These are phyloP conservation scores for Saccharomycopsis amapae DNA, from an alignment of 805 yeast genomes.

Conservation along the genomic window DNA sequence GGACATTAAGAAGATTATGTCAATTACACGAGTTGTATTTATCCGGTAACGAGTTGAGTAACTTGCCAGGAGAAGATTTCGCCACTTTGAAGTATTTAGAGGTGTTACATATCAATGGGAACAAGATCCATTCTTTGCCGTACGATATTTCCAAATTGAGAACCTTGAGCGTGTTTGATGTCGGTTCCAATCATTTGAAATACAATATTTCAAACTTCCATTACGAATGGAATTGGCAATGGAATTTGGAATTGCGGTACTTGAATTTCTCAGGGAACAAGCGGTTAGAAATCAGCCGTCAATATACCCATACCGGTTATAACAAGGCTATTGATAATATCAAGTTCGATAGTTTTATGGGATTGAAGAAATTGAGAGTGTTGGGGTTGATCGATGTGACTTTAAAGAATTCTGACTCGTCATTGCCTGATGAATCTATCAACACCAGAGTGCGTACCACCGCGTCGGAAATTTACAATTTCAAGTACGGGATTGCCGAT, in stretches of 20 bases:
- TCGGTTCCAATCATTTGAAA: conserved; percentile 82
- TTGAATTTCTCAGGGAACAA: conserved; percentile 90
- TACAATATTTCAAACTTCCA: conserved; percentile 93
- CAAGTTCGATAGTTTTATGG: conserved; percentile 54
- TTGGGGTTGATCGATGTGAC: conserved; percentile 95
- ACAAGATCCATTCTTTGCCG: conserved; percentile 79
- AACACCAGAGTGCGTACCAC: conserved; percentile 86
- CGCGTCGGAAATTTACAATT: conserved; percentile 65
- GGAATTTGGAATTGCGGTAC: conserved; percentile 66
- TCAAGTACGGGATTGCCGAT: conserved; percentile 91
- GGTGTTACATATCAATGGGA: conserved; percentile 68
- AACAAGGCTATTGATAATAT: conserved; percentile 27
- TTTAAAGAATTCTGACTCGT: conserved; percentile 57
- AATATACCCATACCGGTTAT: conserved; percentile 27
- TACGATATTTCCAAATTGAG: conserved; percentile 72
- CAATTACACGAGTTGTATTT: conserved; percentile 59
- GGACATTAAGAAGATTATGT: conserved; percentile 53
- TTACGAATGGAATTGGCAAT: conserved; percentile 97
- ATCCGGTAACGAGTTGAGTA: conserved; percentile 75
- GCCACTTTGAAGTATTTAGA: conserved; percentile 50
- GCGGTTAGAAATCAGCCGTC: conserved; percentile 62
- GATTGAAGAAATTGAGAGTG: conserved; percentile 59
- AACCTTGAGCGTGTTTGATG: conserved; percentile 68
- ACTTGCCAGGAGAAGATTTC: conserved; percentile 82
- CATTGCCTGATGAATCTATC: conserved; percentile 81